Evolutionary conservation across 2,329 filamentous ascomycete species (phyloP).

Genomic region (Penicillium sp.): DNA sequence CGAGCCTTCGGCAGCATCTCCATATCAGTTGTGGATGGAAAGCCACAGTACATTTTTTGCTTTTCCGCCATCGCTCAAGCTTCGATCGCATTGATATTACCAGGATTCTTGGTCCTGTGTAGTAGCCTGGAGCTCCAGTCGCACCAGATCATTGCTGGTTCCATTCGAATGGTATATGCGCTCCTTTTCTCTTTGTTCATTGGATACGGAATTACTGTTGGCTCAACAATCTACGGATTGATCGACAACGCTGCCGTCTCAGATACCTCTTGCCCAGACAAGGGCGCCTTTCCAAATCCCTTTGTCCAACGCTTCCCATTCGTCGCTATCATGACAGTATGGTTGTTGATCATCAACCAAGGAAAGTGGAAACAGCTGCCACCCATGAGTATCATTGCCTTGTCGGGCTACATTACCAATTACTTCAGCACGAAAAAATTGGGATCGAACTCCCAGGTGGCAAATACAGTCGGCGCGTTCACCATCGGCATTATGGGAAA

Average conservation of each 20-base stretch:
- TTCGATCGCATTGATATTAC: slow-evolving; percentile 68
- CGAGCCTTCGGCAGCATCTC: slow-evolving; percentile 65
- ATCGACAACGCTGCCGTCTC: slow-evolving; percentile 55
- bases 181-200: slow-evolving; percentile 70
- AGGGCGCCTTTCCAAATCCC: slow-evolving; percentile 33
- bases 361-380: slow-evolving; percentile 76
- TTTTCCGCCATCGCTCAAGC: slow-evolving; percentile 69
- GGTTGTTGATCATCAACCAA: slow-evolving; percentile 75
- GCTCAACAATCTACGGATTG: slow-evolving; percentile 60
- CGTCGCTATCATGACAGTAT: slow-evolving; percentile 69
- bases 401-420: slow-evolving; percentile 68
- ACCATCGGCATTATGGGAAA: slow-evolving; percentile 75
- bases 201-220: slow-evolving; percentile 68
- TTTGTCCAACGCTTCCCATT: slow-evolving; percentile 63
- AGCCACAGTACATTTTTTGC: slow-evolving; percentile 56
- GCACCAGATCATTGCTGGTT: slow-evolving; percentile 65
- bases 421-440: slow-evolving; percentile 51
- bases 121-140: slow-evolving; percentile 65
- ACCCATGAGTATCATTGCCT: slow-evolving; percentile 70
- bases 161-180: slow-evolving; percentile 45
- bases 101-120: slow-evolving; percentile 62
- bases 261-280: slow-evolving; percentile 45
- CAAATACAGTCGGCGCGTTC: slow-evolving; percentile 73
- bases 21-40: slow-evolving; percentile 31
- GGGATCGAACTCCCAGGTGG: slow-evolving; percentile 69